A percentile compares a stretch with the other conserved stretches of the same genome.
Evolutionary conservation across 2,329 filamentous ascomycete genomes (phyloP).

Genomic region (Zalaria sp.): DNA sequence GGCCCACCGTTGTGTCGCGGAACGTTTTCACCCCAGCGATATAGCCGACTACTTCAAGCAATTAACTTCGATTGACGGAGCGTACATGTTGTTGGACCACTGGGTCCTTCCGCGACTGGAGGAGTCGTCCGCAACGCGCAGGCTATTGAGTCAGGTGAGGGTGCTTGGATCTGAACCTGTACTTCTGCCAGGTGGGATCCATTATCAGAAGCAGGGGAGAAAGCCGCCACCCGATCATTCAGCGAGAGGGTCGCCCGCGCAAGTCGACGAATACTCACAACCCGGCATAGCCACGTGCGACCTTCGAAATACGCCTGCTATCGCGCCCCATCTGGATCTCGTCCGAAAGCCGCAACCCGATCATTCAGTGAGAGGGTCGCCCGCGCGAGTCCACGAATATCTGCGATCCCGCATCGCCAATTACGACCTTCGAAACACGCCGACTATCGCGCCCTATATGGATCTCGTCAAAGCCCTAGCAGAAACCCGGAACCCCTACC

Average conservation of each 20-base stretch:
- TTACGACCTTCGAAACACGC: background rate
- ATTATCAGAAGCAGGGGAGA: background rate
- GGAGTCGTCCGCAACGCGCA: background rate
- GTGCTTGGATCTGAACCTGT: background rate
- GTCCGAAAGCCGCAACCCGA: background rate
- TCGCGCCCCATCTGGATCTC: constrained; percentile 1
- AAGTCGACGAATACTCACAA: background rate
- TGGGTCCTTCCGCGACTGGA: constrained; percentile 8
- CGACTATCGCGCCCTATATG: background rate
- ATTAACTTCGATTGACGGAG: constrained; percentile 3
- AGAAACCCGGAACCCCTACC: background rate
- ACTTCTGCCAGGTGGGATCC: too few species aligned
- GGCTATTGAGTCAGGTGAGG: background rate
- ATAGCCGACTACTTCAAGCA: constrained; percentile 8
- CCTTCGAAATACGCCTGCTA: background rate
- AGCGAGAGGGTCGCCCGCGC: background rate
- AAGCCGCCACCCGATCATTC: background rate
- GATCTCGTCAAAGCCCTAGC: constrained; percentile 1
- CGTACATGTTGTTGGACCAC: constrained; percentile 6
- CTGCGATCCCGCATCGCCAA: background rate
- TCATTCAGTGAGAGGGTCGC: background rate
- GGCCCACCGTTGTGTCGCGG: constrained; percentile 5
- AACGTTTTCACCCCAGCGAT: constrained; percentile 1
- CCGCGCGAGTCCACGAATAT: too few species aligned
- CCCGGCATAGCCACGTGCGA: background rate